Evolutionary conservation across 768 basidiomycete genomes (phyloP), one percentile per base, ranked within the genome.

Genomic region (Lactarius indigo): DNA sequence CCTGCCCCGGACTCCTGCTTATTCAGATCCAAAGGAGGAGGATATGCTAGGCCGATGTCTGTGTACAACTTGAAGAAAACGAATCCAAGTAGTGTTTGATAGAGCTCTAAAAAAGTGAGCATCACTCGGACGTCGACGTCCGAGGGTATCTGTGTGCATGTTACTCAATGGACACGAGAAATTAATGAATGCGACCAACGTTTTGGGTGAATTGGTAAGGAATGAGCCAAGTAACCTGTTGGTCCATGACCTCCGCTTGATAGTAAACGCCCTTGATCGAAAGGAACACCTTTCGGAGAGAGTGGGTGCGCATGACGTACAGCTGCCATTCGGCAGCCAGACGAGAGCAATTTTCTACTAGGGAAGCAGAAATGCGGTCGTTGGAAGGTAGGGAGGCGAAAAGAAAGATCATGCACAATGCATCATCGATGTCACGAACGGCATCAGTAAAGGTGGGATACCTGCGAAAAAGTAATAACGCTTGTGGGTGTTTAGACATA

Each of bases 191-290:
- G 13, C 26, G 54, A 50, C 86, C 63, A 73, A 97, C 95, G 71
- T 84, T 89, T 79, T 99, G 97, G 1, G 95, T 96, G 78, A 99
- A 99, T 74, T 93, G 92, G 76, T 97, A 98, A 1, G 96, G 96
- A 23, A 97, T 92, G 35, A 98, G 86, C 97, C 97, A 99, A 42
- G 90, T 96, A 55, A 98, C 85, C 35, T 84, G 88, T 78, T 98
- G 92, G 68, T 92, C 95, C 82, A 94, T 89, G 30, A 98, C 83
- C 75, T 96, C 92, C 10, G 94, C 96, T 78, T 98, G 96, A 76
- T 96, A 98, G 78, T 98, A 99, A 55, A 99, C 87, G 47, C 97
- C 97, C 79, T 98, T 98, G 77, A 99, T 96, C 50, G 93, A 95
- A 63, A 99, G 81, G 79, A 99, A 99, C 35, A 90, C 87, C 77